Evolutionary conservation across 1,284 basidiomycete species (phyloP), one percentile per base, ranked within the genome.

Genomic region (Cutaneotrichosporon mucoides): DNA sequence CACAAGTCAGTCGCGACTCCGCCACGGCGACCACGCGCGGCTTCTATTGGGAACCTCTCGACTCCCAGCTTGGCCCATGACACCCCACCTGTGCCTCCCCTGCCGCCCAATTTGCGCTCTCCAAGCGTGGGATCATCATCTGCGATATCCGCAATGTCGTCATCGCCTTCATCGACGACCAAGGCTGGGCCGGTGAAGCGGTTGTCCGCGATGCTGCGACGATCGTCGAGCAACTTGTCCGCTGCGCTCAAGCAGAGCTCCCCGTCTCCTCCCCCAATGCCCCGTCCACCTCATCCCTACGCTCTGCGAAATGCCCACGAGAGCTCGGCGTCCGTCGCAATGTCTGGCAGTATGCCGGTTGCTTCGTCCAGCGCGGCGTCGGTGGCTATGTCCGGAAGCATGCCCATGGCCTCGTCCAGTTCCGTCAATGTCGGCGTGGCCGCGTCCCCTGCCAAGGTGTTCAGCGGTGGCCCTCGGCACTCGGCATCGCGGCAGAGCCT

Each of bases 141-240:
- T 15, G 48, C 57, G 5, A 43, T 57, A 8, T 59, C 57, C 3
- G 24, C 15, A 15, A 36, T 50, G 15, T 55, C 57, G 36, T 63
- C 62, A 13, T 40, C 56, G 4, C 44, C 59, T 0, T 55, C 53
- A 1, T 51, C 45, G 1, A 33, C 53, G 6, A 40, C 55, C 24
- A 55, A 15, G 24, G 60, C 64, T 13, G 53, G 66, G 10, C 56
- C 66, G 4, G 62, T 66, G 9, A 54, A 56, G 54, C 45, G 57
- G 6, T 40, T 63, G 11, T 55, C 57, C 7, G 43, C 52, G 3
- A 63, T 71, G 44, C 60, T 73, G 6, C 65, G 68, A 12, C 62
- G 72, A 9, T 71, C 72, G 3, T 68, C 69, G 5, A 70, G 68
- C 57, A 70, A 66, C 53, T 52, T 71, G n/a, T 66, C 68, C 0